These are phyloP conservation scores for Aspergillus bridgeri DNA, from an alignment of 495 filamentous ascomycete genomes.

Conservation along the genomic window DNA sequence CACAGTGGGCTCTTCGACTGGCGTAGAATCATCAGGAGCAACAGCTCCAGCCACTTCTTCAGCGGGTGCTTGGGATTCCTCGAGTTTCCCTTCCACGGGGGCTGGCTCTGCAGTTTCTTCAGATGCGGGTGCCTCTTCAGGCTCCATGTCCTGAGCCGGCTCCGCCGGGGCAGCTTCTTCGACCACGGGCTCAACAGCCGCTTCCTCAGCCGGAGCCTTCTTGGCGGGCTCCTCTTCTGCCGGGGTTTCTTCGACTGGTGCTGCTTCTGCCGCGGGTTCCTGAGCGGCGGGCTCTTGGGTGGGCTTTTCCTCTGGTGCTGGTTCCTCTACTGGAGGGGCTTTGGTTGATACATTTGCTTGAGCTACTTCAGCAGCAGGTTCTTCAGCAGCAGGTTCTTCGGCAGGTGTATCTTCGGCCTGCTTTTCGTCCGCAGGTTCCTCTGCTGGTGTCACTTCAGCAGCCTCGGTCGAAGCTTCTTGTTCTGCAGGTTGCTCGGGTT, in stretches of 20 bases:
- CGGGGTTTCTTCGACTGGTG: not conserved
- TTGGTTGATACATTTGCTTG: too few relatives aligned
- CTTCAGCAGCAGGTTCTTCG: constrained; percentile 4
- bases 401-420: constrained; percentile 7
- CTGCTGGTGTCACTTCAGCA: constrained; percentile 3
- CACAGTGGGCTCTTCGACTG: constrained; percentile 16
- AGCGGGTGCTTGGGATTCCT: constrained; percentile 4
- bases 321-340: too few relatives aligned
- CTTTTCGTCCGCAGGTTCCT: not conserved
- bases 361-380: not conserved
- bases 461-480: constrained; percentile 13
- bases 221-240: constrained; percentile 6
- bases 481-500: constrained; percentile 12
- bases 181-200: constrained; percentile 2
- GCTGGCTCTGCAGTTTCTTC: not conserved
- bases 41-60: constrained; percentile 8
- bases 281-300: too few relatives aligned
- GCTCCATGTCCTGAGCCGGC: constrained; percentile 7
- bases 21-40: constrained; percentile 9
- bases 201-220: constrained; percentile 1
- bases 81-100: constrained; percentile 11
- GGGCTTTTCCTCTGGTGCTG: too few relatives aligned
- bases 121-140: constrained; percentile 8
- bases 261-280: not conserved
- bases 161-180: constrained; percentile 11